Evolutionary conservation across 352 stramenopile species (phyloP).

Genomic region (Globisporangium cederbergense): DNA sequence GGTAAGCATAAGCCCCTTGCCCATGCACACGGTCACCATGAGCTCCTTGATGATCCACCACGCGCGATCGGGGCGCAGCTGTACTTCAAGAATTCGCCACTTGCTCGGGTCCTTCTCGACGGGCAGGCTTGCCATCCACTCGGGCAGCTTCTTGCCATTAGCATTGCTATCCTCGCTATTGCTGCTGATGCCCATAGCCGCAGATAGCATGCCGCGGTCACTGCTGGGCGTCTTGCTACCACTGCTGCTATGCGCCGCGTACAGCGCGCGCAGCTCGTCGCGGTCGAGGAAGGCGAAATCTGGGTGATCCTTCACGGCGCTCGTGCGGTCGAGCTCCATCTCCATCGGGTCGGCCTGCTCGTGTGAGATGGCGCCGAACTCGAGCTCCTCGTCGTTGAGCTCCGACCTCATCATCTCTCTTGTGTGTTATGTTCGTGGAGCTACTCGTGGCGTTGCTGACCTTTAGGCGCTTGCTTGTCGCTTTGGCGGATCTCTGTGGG

Average conservation of each 20-base stretch:
- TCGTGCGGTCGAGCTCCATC: conserved; percentile 51
- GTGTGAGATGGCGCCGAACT: conserved; percentile 53
- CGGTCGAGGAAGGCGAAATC: conserved; percentile 59
- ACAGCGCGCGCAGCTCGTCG: conserved; percentile 28
- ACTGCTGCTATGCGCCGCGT: conserved; percentile 1
- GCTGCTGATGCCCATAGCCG: conserved; percentile 12
- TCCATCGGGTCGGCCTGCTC: conserved; percentile 68
- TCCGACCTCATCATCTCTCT: conserved; percentile 8
- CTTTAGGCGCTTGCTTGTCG: neutral
- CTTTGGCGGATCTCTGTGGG: neutral
- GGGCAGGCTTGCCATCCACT: conserved; percentile 55
- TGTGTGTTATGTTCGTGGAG: neutral
- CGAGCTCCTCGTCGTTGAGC: conserved; percentile 51
- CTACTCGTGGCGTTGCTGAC: neutral
- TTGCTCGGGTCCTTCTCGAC: conserved; percentile 58
- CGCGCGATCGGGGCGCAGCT: conserved; percentile 61
- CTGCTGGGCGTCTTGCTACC: neutral
- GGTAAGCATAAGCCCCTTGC: conserved; percentile 60
- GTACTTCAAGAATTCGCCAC: conserved; percentile 71
- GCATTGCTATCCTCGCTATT: too few species aligned
- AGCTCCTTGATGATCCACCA: conserved; percentile 82
- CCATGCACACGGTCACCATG: conserved; percentile 71
- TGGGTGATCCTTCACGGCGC: conserved; percentile 59
- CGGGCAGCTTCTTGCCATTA: conserved; percentile 22
- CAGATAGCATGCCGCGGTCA: conserved; percentile 1